phyloP scores from a whole-genome alignment of 371 early-diverging fungal species.

The Apophysomyces elegans region DNA sequence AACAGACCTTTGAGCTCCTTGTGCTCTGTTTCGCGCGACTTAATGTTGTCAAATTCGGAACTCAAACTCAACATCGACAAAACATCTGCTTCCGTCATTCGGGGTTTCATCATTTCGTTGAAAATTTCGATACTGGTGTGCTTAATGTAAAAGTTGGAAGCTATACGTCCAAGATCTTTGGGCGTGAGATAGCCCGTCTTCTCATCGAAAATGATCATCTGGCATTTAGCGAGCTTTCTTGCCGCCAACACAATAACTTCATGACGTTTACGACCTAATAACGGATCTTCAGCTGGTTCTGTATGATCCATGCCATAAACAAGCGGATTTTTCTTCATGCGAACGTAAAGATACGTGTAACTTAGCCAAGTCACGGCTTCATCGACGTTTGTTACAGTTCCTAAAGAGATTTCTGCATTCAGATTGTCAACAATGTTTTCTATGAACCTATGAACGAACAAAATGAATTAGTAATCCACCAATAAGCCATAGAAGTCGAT shows the following conservation, averaged over 20 bases:
- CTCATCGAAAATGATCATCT: slow-evolving; percentile 94
- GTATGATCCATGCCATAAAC: slow-evolving; percentile 87
- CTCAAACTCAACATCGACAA: slow-evolving; percentile 86
- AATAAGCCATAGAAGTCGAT: slow-evolving; percentile 2
- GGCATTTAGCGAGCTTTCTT: slow-evolving; percentile 69
- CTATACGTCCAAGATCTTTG: slow-evolving; percentile 93
- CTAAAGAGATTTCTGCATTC: slow-evolving; percentile 97
- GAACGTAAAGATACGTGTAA: slow-evolving; percentile 96
- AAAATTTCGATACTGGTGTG: slow-evolving; percentile 87
- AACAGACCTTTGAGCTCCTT: slow-evolving; percentile 77
- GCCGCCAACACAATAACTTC: slow-evolving; percentile 28
- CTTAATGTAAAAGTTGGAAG: slow-evolving; percentile 90
- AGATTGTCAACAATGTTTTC: slow-evolving; percentile 90
- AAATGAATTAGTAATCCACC: not conserved
- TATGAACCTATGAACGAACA: slow-evolving; percentile 63
- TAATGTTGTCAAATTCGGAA: slow-evolving; percentile 94
- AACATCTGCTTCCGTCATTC: slow-evolving; percentile 90
- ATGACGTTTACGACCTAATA: slow-evolving; percentile 51
- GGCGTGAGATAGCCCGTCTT: slow-evolving; percentile 81
- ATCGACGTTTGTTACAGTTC: slow-evolving; percentile 91
- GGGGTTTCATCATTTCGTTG: slow-evolving; percentile 70
- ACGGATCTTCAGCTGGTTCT: slow-evolving; percentile 79
- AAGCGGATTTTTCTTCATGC: slow-evolving; percentile 95
- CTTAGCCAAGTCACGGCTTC: slow-evolving; percentile 98
- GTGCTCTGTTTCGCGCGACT: slow-evolving; percentile 85